These are phyloP conservation scores for Cutaneotrichosporon arboriforme DNA, from an alignment of 1,284 basidiomycete genomes.

Conservation along the genomic window DNA sequence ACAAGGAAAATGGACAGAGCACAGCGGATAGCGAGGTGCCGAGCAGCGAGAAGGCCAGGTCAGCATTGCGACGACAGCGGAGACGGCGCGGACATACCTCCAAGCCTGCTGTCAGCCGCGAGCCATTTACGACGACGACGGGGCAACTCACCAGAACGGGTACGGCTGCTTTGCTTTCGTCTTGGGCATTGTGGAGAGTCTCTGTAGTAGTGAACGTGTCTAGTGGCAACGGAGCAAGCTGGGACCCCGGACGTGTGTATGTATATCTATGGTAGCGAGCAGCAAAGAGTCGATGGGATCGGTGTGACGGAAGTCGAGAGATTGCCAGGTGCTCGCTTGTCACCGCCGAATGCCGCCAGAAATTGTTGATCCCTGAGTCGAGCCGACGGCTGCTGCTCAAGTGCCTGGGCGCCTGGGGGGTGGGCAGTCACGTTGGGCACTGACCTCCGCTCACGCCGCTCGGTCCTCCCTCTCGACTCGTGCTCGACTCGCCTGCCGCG, in stretches of 20 bases:
- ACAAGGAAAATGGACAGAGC: neutral
- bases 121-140: neutral
- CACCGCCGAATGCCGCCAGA: conserved; percentile 2
- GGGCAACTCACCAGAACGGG: conserved; percentile 17
- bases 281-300: too few relatives aligned
- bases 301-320: too few relatives aligned
- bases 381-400: too few relatives aligned
- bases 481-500: too few relatives aligned
- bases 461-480: too few relatives aligned
- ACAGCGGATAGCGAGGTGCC: neutral
- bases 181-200: neutral
- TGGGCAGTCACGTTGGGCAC: too few relatives aligned
- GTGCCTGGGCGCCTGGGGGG: too few relatives aligned
- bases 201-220: too few relatives aligned
- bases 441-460: too few relatives aligned
- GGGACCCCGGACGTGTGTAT: neutral
- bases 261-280: neutral
- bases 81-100: conserved; percentile 7
- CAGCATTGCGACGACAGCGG: neutral
- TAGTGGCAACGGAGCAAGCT: neutral
- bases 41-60: neutral
- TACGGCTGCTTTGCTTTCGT: conserved; percentile 14
- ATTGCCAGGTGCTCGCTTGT: neutral
- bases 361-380: neutral
- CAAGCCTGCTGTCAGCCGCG: conserved; percentile 14